phyloP scores from a whole-genome alignment of 352 stramenopile genomes.

The Phytophthora tubulina region DNA sequence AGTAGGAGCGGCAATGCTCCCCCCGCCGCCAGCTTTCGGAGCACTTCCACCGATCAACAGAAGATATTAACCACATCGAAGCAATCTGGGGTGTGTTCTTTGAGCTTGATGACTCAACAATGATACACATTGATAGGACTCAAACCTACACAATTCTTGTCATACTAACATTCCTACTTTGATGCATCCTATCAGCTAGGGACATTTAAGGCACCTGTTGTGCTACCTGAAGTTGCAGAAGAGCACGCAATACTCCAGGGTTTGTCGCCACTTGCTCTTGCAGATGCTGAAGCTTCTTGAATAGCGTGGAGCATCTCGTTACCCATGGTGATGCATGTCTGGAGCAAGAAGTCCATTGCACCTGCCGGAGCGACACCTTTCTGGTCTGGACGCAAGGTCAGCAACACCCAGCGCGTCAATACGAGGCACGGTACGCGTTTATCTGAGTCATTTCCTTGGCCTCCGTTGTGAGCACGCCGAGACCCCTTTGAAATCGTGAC shows the following conservation, averaged over 20 bases:
- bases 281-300: conserved; percentile 3
- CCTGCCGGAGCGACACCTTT: conserved; percentile 17
- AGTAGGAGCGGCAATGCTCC: conserved; percentile 13
- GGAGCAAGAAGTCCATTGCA: conserved; percentile 34
- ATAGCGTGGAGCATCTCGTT: conserved; percentile 43
- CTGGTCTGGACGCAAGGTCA: conserved; percentile 35
- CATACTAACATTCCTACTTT: conserved; percentile 5
- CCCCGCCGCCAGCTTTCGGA: conserved; percentile 15
- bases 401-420: conserved; percentile 43
- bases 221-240: background rate
- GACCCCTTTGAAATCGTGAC: conserved; percentile 27
- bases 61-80: conserved; percentile 30
- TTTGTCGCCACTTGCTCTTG: conserved; percentile 4
- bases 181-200: conserved; percentile 1
- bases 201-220: background rate
- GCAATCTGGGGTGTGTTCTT: conserved; percentile 1
- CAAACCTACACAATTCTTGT: background rate
- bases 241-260: background rate
- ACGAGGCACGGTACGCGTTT: conserved; percentile 37
- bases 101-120: conserved; percentile 19
- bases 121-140: conserved; percentile 14
- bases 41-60: background rate
- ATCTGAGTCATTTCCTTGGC: background rate
- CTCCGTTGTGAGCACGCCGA: conserved; percentile 5
- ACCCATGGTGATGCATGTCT: conserved; percentile 32